These are phyloP conservation scores for Gossypium gossypioides DNA, from an alignment of 441 rosid species.

Conservation along the genomic window DNA sequence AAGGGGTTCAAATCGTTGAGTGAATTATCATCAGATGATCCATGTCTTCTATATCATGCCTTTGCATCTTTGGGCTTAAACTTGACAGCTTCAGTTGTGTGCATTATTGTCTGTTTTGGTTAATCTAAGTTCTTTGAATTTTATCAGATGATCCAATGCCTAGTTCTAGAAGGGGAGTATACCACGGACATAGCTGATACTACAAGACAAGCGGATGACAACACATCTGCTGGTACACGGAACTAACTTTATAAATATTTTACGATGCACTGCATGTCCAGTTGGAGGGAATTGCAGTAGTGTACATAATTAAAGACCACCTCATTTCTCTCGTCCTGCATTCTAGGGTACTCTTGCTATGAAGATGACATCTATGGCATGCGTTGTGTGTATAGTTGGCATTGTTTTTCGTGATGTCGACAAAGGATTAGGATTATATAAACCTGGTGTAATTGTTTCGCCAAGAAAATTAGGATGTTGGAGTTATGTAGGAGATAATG, in stretches of 20 bases:
- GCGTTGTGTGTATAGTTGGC: neutral
- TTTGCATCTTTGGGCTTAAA: neutral
- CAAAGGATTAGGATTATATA: neutral
- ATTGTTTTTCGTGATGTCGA: neutral
- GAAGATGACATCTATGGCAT: neutral
- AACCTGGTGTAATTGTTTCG: neutral
- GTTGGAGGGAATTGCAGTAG: neutral
- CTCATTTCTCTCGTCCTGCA: neutral
- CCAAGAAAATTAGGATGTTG: neutral
- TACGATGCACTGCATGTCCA: neutral
- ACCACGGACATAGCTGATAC: constrained; percentile 25
- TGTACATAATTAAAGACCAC: neutral
- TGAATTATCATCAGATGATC: neutral
- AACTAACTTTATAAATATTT: constrained; percentile 19
- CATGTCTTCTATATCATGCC: neutral
- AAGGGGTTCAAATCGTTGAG: neutral
- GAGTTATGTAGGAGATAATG: neutral
- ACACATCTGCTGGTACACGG: neutral
- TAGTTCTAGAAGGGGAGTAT: constrained; percentile 36
- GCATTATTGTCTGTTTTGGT: neutral
- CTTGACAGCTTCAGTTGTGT: neutral
- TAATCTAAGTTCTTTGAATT: neutral
- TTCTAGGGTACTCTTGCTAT: neutral
- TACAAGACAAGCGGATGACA: neutral
- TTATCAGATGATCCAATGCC: constrained; percentile 41